A percentile compares a stretch with the other conserved stretches of the same genome.
Conservation (phyloP, 495 filamentous ascomycete species). For the Penicillium angulare region DNA sequence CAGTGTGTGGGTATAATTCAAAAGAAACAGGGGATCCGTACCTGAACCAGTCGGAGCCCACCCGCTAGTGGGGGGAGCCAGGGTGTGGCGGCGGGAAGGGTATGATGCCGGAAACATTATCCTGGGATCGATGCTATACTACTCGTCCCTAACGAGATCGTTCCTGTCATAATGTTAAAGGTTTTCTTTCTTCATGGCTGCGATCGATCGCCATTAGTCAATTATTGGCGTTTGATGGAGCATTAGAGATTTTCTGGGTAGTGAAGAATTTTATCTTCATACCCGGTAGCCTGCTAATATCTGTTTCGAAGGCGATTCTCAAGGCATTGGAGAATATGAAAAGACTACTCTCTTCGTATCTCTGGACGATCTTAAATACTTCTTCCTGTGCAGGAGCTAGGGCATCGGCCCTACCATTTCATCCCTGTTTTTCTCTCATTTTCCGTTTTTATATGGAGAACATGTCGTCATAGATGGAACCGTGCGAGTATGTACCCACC, state of each 20-base stretch:
- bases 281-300: background rate
- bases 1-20: background rate
- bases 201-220: no score
- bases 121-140: no score
- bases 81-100: background rate
- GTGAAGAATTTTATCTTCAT: background rate
- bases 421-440: background rate
- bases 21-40: slow-evolving; percentile 1
- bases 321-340: background rate
- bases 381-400: slow-evolving; percentile 1
- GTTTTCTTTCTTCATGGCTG: no score
- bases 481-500: background rate
- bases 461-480: slow-evolving; percentile 7
- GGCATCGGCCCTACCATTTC: slow-evolving; percentile 9
- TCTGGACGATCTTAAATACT: background rate
- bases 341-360: background rate
- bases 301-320: background rate
- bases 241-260: no score
- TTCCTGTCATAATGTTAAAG: no score
- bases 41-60: slow-evolving; percentile 13
- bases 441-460: background rate
- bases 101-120: background rate
- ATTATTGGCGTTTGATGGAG: no score
- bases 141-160: no score
- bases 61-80: slow-evolving; percentile 7